Base-by-base conservation (phyloP, 129 eudicot genomes). In the sunflower (Helianthus annuus) region DNA sequence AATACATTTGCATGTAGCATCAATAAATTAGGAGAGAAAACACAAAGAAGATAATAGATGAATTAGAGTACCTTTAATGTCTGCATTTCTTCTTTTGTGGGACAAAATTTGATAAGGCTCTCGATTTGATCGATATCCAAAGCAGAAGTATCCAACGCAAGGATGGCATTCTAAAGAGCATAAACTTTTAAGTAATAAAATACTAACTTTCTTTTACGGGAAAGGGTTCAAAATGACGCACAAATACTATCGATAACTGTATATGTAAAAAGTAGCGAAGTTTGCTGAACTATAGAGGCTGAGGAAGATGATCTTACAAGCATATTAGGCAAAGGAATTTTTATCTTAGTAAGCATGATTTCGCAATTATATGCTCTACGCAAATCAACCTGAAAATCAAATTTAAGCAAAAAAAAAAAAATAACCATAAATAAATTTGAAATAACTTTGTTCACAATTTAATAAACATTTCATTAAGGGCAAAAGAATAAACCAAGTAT, bases 11-110 rank as follows among this genome's bases (percentile, higher is more conserved):
- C 39, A 4, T 73, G 70, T 36, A 16, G 62, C 5, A 13, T 29
- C 0, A 40, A 57, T 8, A 5, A 54, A 40, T 44, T 39, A 42
- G 69, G 10, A 64, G 56, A 64, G 48, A 56, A 67, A 63, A 48
- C 10, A 45, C 19, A 49, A 16, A 70, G 64, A 61, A 73, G 71
- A 61, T 32, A 61, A 36, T 45, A 15, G 57, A 72, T 22, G 46
- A 48, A 76, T 40, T 16, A 60, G 53, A 17, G n/a, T 78, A 88
- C 98, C 98, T 88, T 94, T 66, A 94, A 76, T 12, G 83, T 82
- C 77, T 90, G 96, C 92, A 90, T 93, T 78, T 93, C 98, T 76
- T 93, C 98, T 90, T 93, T 93, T 34, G 98, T 90, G 1, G 98
- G 98, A 68, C 97, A 90, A 66, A 93, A 93, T 68, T 93, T 93